Base-by-base conservation (phyloP, 139 green algal species). In the Chlorella sp. region DNA sequence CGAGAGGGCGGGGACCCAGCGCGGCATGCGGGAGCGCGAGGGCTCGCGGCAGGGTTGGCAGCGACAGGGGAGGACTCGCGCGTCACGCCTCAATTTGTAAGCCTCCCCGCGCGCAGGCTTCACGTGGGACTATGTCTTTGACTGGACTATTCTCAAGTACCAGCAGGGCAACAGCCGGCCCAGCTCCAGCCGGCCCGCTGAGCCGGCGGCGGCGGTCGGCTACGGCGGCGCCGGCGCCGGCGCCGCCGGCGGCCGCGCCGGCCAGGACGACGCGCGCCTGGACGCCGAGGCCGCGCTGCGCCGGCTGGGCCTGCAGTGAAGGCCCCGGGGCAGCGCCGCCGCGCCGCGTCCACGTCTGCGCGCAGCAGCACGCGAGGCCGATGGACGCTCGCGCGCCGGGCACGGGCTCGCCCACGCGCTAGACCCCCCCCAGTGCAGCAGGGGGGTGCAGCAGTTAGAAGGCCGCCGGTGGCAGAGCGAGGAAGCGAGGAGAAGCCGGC, bases 121-220 rank as follows among this genome's bases (percentile, higher is more conserved):
- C 85, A 92, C 97, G 74, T 99, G 96, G 93, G 96, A 99, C 84
- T 99, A 99, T 77, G 95, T 99, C 27, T 99, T 99, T 83, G 96
- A 99, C 87, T 99, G 96, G 95, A 99, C 95, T 31, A 96, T 99
- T 67, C 87, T 98, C 38, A 98, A 98, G 89, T 94, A 95, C 82
- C 92, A 97, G 71, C 76, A 83, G 70, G 74, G 77, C 62, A 70
- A 64, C 45, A 65, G 38, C 42, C 70, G 74, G 42, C 70, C 79
- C 33, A 58, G 40, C 50, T 59, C 46, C 8, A 59, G 38, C 27
- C 62, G 63, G 35, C 73, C 73, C 27, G 73, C 63, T 4, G 73
- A 79, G 41, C 31, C 8, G 60, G 23, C 27, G 14, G 60, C 21
- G 14, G 56, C 25, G n/a, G n/a, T n/a, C n/a, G n/a, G n/a, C n/a